Base-by-base conservation (phyloP, 176 grass and related monocot genomes). In the Raddia guianensis region DNA sequence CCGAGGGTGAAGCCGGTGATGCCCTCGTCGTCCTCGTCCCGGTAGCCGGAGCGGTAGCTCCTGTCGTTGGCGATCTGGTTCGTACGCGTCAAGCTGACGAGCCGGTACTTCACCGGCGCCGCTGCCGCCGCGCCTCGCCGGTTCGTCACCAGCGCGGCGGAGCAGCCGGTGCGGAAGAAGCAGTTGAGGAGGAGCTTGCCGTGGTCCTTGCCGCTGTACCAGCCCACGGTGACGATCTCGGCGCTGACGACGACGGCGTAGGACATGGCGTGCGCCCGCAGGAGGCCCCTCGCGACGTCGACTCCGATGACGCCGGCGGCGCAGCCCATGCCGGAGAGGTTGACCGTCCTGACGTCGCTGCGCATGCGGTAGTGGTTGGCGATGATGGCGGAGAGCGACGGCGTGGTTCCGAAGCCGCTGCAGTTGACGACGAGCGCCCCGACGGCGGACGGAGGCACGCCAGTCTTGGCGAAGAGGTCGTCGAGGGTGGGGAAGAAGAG, bases 311-410 rank as follows among this genome's bases (percentile, higher is more conserved):
- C 70, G 11, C 91, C 87, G 0, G 91, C 94, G 46, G 84, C 80
- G 87, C 91, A 94, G 8, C 94, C 91, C 94, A 94, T 97, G 63
- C 94, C 94, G 12, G 91, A 91, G 43, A 97, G 86, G 79, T 73
- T 92, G 85, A 86, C 71, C 6, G 80, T 52, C 78, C 58, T 87
- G 64, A 97, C 76, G 74, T 92, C 89, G 72, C 18, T 16, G 6
- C 75, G 78, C 89, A 97, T 86, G 49, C 72, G 49, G 89, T 92
- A 89, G 34, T 70, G 84, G 40, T 13, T 62, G 12, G 77, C 89
- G 63, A 97, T 49, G 10, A 89, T 32, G 8, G 94, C 44, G 0
- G 87, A n/a, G 37, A 97, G 91, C 58, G 94, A 97, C 11, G 91
- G 89, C 1, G 79, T 46, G 0, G 91, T 63, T 69, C 87, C 83